A percentile compares a stretch with the other conserved stretches of the same genome.
Conservation (phyloP, 768 basidiomycete genomes). For the Naganishia antarctica region DNA sequence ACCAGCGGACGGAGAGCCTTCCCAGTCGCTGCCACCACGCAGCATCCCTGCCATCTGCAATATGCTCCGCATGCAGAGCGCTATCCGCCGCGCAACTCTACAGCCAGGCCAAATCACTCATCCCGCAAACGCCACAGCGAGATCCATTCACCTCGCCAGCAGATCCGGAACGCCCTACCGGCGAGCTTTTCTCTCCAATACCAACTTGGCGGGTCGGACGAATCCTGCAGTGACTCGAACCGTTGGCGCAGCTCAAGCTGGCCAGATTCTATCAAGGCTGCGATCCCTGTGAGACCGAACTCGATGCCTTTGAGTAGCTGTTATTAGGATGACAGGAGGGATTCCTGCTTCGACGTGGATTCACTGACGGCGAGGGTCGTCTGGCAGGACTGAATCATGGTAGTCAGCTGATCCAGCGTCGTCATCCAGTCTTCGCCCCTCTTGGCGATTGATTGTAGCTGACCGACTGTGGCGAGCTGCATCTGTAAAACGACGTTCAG, state of each 20-base stretch:
- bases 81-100: neutral
- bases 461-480: no score
- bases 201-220: neutral
- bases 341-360: no score
- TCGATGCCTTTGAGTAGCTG: no score
- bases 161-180: neutral
- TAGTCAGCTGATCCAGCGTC: no score
- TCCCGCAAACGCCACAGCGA: neutral
- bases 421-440: no score
- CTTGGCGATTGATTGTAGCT: no score
- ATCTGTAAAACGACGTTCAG: no score
- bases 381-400: no score
- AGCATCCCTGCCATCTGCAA: neutral
- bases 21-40: neutral
- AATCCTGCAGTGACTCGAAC: constrained; percentile 7
- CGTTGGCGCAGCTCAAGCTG: constrained; percentile 53
- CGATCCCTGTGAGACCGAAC: no score
- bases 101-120: neutral
- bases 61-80: constrained; percentile 16
- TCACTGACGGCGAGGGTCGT: no score
- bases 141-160: constrained; percentile 10
- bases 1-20: neutral
- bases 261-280: no score
- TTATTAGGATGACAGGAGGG: no score
- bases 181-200: neutral